Evolutionary conservation across 345 rosid genomes (phyloP), one percentile per base, ranked within the genome.

Genomic region (Brassica incana): DNA sequence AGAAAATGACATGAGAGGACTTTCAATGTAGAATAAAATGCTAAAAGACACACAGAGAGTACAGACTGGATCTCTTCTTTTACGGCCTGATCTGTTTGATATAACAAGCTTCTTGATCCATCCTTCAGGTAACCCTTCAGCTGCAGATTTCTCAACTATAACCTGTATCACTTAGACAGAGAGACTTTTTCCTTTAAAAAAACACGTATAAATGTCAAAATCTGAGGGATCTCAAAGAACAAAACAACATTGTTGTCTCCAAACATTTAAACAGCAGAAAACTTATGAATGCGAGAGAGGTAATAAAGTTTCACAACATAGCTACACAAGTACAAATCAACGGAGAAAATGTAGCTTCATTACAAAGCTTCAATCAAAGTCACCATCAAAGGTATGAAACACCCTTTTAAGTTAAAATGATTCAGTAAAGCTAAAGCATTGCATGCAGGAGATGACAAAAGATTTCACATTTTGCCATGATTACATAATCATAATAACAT

Each of bases 81-180:
- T 54, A 54, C 61, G 61, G 25, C 61, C 61, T 15, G 61, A 16
- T 54, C 25, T 54, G 61, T 54, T 54, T 16, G 25, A 54, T 54
- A 54, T 54, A 3, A 54, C 61, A 16, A 54, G 61, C 61, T 94
- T 92, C 88, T 91, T 91, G 81, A 80, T 91, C 98, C 98, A 94
- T 84, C 97, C 97, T 65, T 86, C 67, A 54, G 95, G 97, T 71
- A 92, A 86, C 38, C 97, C 98, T 78, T 94, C 87, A 36, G 95
- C 88, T 25, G 77, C 85, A 77, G 40, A 84, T 87, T 77, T 89
- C 86, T 90, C 91, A 20, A 83, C 60, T 65, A 56, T 80, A 84
- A 88, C 86, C 95, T 91, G 83, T 59, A 83, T 84, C 79, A 82
- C 82, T 81, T 78, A 80, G 73, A 83, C 77, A 78, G 64, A 32